A percentile compares a stretch with the other conserved stretches of the same genome.
Evolutionary conservation across 1,284 basidiomycete species (phyloP).

Genomic region (Anthracocystis walkeri): DNA sequence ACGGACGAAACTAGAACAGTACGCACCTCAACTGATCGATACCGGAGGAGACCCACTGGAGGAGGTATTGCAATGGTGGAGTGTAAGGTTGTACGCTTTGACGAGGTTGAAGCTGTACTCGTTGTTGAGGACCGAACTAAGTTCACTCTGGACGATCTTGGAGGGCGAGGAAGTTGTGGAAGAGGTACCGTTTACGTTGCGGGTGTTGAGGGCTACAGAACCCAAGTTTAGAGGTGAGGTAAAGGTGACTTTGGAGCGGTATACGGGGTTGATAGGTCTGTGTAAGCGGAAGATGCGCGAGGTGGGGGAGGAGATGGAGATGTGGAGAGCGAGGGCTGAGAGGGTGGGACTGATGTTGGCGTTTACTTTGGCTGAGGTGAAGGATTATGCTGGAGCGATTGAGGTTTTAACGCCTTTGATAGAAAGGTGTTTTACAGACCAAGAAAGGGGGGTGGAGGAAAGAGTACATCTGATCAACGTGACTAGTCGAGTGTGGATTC

Average conservation of each 20-base stretch:
- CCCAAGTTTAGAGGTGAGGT: conserved; percentile 23
- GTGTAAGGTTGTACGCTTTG: conserved; percentile 41
- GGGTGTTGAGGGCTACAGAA: conserved; percentile 32
- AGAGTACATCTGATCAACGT: conserved; percentile 17
- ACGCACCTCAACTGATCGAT: conserved; percentile 3
- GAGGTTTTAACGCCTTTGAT: conserved; percentile 25
- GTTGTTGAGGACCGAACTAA: conserved; percentile 42
- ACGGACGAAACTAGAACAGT: conserved; percentile 11
- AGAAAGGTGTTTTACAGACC: not conserved
- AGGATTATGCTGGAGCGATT: conserved; percentile 29
- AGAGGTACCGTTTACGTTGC: conserved; percentile 32
- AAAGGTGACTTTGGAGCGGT: conserved; percentile 15
- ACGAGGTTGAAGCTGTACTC: conserved; percentile 36
- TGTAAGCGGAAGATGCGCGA: conserved; percentile 23
- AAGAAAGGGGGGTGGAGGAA: not conserved
- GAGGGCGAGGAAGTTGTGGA: not conserved
- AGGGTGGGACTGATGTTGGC: conserved; percentile 32
- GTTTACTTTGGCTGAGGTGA: conserved; percentile 28
- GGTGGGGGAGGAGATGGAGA: conserved; percentile 11
- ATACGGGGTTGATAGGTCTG: conserved; percentile 10
- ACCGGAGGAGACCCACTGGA: conserved; percentile 3
- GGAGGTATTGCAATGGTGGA: conserved; percentile 48
- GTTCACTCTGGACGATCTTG: conserved; percentile 28
- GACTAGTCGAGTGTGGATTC: conserved; percentile 18
- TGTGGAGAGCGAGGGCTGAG: conserved; percentile 28